Evolutionary conservation across 2,329 filamentous ascomycete genomes (phyloP).

Genomic region (Zymoseptoria brevis): DNA sequence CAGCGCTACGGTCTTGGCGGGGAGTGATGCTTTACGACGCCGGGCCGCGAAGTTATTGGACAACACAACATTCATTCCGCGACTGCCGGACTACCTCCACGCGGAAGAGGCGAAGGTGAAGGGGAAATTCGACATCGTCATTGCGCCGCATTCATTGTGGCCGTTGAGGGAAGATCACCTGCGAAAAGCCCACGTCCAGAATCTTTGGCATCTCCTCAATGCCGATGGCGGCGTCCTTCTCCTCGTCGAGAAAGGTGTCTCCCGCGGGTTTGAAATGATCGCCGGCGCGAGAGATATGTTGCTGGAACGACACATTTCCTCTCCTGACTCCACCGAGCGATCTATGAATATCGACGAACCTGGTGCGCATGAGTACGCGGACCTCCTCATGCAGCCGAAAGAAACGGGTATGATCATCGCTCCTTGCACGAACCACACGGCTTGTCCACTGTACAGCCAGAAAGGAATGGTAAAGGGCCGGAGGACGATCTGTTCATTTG

Average conservation of each 20-base stretch:
- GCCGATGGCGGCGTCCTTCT: conserved; percentile 80
- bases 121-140: conserved; percentile 75
- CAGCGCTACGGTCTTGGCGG: conserved; percentile 73
- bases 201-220: conserved; percentile 80
- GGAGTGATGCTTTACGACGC: conserved; percentile 64
- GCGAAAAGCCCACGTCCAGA: conserved; percentile 72
- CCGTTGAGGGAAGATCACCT: conserved; percentile 66
- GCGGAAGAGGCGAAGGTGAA: conserved; percentile 43
- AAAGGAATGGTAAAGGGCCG: conserved; percentile 64
- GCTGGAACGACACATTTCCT: conserved; percentile 64
- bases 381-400: conserved; percentile 31
- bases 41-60: conserved; percentile 70
- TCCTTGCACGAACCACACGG: conserved; percentile 76
- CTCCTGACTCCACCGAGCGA: conserved; percentile 37
- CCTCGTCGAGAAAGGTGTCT: conserved; percentile 82
- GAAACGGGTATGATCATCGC: conserved; percentile 56
- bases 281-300: conserved; percentile 75
- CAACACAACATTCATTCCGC: conserved; percentile 85
- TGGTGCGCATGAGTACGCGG: conserved; percentile 8
- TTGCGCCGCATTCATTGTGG: conserved; percentile 79
- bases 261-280: conserved; percentile 85
- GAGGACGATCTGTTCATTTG: conserved; percentile 87
- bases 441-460: conserved; percentile 76
- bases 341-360: conserved; percentile 9
- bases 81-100: conserved; percentile 75